Evolutionary conservation across 495 filamentous ascomycete genomes (phyloP).

Genomic region (Hypoxylon crocopeplum): DNA sequence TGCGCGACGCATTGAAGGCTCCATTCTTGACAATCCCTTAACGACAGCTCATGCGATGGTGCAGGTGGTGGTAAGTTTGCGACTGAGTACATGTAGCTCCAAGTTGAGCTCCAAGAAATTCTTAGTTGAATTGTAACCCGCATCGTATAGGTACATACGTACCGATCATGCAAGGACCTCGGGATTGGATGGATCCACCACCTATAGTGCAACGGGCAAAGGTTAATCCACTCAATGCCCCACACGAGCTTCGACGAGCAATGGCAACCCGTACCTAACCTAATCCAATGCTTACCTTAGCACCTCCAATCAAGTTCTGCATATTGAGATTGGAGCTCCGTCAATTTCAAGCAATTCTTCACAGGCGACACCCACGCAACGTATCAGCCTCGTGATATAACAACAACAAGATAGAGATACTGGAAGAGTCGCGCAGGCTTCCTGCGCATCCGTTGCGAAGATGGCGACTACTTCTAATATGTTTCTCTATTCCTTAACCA

Average conservation of each 20-base stretch:
- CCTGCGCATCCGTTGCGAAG: conserved; percentile 56
- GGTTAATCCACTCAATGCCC: neutral
- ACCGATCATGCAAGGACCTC: neutral
- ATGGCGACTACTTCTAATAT: conserved; percentile 98
- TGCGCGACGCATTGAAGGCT: conserved; percentile 32
- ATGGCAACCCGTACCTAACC: neutral
- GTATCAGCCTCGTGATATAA: conserved; percentile 10
- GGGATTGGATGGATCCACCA: neutral
- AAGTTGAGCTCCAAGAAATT: conserved; percentile 7
- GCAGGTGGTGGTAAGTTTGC: conserved; percentile 12
- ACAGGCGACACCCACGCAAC: conserved; percentile 5
- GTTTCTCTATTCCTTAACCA: conserved; percentile 96
- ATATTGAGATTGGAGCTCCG: too few species aligned
- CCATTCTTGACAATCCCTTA: conserved; percentile 26
- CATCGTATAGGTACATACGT: neutral
- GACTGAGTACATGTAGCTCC: conserved; percentile 1
- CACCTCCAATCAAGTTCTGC: conserved; percentile 31
- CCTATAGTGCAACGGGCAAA: neutral
- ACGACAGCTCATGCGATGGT: conserved; percentile 3
- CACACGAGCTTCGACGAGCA: conserved; percentile 2
- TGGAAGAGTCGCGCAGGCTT: conserved; percentile 58
- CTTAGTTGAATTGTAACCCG: neutral
- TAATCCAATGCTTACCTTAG: neutral
- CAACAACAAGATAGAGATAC: conserved; percentile 23
- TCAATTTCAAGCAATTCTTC: too few species aligned